Evolutionary conservation across 1,284 basidiomycete species (phyloP).

Genomic region (Meripilus lineatus): DNA sequence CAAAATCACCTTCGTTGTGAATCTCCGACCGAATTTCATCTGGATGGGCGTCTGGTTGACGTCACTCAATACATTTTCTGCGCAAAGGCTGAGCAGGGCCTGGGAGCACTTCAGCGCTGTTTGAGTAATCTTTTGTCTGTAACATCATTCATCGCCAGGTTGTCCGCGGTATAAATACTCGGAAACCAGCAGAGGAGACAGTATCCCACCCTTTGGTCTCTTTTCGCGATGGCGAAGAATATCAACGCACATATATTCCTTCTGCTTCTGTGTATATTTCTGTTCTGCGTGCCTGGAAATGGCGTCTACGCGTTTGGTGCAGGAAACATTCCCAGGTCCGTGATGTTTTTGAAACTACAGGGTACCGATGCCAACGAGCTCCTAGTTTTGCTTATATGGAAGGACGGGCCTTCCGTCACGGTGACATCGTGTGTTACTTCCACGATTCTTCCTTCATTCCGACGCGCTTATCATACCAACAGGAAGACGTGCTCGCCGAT

Average conservation of each 20-base stretch:
- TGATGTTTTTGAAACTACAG: slow-evolving; percentile 7
- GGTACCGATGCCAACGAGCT: slow-evolving; percentile 6
- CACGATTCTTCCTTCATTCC: neutral
- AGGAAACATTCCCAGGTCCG: slow-evolving; percentile 70
- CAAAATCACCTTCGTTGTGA: too few species aligned
- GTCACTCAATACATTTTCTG: too few species aligned
- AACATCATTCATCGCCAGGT: too few species aligned
- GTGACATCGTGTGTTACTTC: slow-evolving; percentile 69
- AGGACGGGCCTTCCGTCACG: slow-evolving; percentile 79
- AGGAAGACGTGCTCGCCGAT: slow-evolving; percentile 68
- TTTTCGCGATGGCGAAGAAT: slow-evolving; percentile 16
- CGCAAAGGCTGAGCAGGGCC: too few species aligned
- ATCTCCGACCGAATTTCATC: too few species aligned
- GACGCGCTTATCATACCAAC: slow-evolving; percentile 5
- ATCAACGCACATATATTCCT: slow-evolving; percentile 32
- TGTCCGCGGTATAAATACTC: too few species aligned
- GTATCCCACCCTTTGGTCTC: neutral
- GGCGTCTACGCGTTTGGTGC: slow-evolving; percentile 71
- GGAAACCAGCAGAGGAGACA: too few species aligned
- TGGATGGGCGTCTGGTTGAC: too few species aligned
- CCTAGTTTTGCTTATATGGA: slow-evolving; percentile 68
- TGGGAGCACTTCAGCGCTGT: too few species aligned
- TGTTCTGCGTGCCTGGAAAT: slow-evolving; percentile 51
- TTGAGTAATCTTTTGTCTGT: too few species aligned
- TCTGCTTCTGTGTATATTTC: slow-evolving; percentile 48